Evolutionary conservation across 2,329 filamentous ascomycete genomes (phyloP), one percentile per base, ranked within the genome.

Genomic region (Pseudonectria buxi): DNA sequence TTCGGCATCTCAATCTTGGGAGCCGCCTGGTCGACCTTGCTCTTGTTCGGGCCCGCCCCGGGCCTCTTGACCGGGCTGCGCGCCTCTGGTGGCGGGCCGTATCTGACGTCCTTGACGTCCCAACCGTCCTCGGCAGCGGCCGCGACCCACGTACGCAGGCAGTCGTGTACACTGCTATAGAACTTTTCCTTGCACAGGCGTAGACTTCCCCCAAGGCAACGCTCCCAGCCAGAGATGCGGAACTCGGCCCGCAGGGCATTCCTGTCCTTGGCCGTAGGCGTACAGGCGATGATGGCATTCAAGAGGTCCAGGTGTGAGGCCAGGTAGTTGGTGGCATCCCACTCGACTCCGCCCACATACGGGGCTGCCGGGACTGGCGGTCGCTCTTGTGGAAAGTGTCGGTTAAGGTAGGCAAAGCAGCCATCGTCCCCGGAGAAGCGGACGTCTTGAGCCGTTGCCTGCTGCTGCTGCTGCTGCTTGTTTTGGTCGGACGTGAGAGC

Each of bases 161-260:
- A 87, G 50, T 90, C 86, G 57, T 98, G 92, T 4, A 98, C 85
- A 32, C 84, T 80, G 3, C 85, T 84, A 57, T 98, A 96, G 59
- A 96, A 95, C 59, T 96, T 96, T 62, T 95, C 89, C 59, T 96
- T 98, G 69, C 90, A 96, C 12, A 90, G 82, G 5, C 92, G 79
- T 43, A 96, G 67, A 39, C 81, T 90, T 14, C 76, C 76, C 12
- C 88, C 88, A 72, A 96, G 85, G 48, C 84, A 80, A 49, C 88
- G 88, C 61, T 98, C 92, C 69, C 88, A 94, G 7, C 92, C 90
- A 0, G 85, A 94, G 41, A 89, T 78, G 35, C 78, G 77, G 34
- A 96, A 70, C 39, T 90, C 79, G 13, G 71, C 69, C n/a, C 92
- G 83, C 10, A 96, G 72, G 1, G 64, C 57, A 60, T 95, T 95